Percentiles rank a stretch among this genome's conserved stretches.
Evolutionary conservation across 2,329 filamentous ascomycete species (phyloP).

Genomic region (Exserohilum rostratum): DNA sequence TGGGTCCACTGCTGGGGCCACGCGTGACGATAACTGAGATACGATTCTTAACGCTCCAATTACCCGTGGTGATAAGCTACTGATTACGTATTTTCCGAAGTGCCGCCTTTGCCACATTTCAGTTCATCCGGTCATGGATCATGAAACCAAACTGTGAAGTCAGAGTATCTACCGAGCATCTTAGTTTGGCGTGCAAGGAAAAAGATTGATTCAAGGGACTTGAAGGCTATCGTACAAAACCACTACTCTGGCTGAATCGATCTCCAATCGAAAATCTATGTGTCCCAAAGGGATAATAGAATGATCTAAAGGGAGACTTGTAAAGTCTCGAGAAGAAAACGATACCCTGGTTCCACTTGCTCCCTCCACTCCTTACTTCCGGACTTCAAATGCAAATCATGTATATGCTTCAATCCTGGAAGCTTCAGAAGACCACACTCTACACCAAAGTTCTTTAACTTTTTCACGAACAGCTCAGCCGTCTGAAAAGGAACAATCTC

Average conservation of each 20-base stretch:
- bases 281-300: too few species aligned
- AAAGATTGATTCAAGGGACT: too few species aligned
- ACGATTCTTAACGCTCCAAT: background rate
- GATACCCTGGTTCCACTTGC: constrained; percentile 7
- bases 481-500: constrained; percentile 9
- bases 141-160: too few species aligned
- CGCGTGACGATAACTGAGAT: constrained; percentile 2
- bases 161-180: too few species aligned
- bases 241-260: too few species aligned
- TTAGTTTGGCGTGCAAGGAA: too few species aligned
- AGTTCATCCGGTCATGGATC: background rate
- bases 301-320: background rate
- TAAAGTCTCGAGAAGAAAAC: constrained; percentile 1
- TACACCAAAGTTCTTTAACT: background rate
- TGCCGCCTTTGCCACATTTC: background rate
- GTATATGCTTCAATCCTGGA: constrained; percentile 5
- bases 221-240: background rate
- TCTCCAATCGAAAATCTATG: too few species aligned
- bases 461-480: constrained; percentile 3
- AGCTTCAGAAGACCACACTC: constrained; percentile 3
- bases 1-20: background rate
- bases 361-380: constrained; percentile 5
- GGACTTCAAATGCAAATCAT: constrained; percentile 5
- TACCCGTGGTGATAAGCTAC: background rate
- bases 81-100: background rate